A percentile compares a stretch with the other conserved stretches of the same genome.
phyloP scores from a whole-genome alignment of 208 protist species.

The Acanthamoeba royreba region DNA sequence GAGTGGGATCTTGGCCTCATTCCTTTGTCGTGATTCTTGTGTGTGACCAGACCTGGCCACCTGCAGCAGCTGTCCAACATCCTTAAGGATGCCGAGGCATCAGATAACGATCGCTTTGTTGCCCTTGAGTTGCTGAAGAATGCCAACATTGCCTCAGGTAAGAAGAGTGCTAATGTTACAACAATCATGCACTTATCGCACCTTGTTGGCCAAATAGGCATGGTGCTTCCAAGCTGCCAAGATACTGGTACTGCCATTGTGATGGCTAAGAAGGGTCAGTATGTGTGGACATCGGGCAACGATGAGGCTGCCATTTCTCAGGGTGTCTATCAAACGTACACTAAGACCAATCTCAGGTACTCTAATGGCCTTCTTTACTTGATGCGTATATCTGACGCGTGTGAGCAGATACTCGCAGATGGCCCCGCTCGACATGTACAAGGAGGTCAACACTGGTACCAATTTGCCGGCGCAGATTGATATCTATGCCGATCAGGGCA shows the following conservation, averaged over 20 bases:
- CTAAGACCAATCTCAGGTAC: slow-evolving; percentile 91
- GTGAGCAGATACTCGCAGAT: slow-evolving; percentile 84
- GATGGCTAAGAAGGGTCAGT: slow-evolving; percentile 91
- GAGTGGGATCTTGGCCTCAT: too few relatives aligned
- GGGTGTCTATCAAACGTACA: slow-evolving; percentile 94
- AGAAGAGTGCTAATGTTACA: too few relatives aligned
- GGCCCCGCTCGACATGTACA: slow-evolving; percentile 92
- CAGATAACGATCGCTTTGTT: slow-evolving; percentile 95
- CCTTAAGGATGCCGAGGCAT: slow-evolving; percentile 94
- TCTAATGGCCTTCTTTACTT: too few relatives aligned
- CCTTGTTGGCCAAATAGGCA: too few relatives aligned
- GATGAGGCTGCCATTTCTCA: slow-evolving; percentile 88
- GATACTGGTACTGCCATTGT: slow-evolving; percentile 97
- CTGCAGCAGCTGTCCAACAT: slow-evolving; percentile 90
- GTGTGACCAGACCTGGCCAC: slow-evolving; percentile 77
- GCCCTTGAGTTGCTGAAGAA: slow-evolving; percentile 96
- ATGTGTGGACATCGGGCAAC: slow-evolving; percentile 84
- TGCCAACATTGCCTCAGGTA: slow-evolving; percentile 88
- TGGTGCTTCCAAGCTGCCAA: slow-evolving; percentile 91
- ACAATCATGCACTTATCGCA: too few relatives aligned
- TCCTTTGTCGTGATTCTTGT: too few relatives aligned
- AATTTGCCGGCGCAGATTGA: slow-evolving; percentile 98
- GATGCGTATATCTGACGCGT: too few relatives aligned
- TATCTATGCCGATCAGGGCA: slow-evolving; percentile 90
- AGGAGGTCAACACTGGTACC: slow-evolving; percentile 94